Percentiles rank a stretch among this genome's conserved stretches.
These are phyloP conservation scores for Patellaria atrata DNA, from an alignment of 495 filamentous ascomycete species.

Conservation along the genomic window DNA sequence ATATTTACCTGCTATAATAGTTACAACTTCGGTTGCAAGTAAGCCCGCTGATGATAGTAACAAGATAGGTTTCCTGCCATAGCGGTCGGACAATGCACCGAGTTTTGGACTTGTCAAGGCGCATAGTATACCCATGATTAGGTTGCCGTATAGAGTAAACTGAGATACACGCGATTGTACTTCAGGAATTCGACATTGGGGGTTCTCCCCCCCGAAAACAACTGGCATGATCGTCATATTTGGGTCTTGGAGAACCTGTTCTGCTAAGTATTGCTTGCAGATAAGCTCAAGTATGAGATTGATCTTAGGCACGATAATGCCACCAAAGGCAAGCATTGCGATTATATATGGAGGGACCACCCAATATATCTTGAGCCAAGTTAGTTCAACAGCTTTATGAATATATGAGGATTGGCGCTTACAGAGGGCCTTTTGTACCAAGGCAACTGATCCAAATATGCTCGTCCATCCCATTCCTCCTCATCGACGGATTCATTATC, in stretches of 20 bases:
- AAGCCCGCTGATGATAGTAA: constrained; percentile 51
- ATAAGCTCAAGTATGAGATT: constrained; percentile 69
- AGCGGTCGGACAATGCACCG: constrained; percentile 74
- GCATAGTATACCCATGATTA: constrained; percentile 54
- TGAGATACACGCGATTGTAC: constrained; percentile 61
- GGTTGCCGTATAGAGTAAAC: constrained; percentile 58
- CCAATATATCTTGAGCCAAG: constrained; percentile 56
- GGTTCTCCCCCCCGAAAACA: constrained; percentile 49
- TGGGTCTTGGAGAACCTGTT: constrained; percentile 42
- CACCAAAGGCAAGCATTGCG: constrained; percentile 72
- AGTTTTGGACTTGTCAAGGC: constrained; percentile 70
- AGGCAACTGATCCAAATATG: too few relatives aligned
- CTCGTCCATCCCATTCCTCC: too few relatives aligned
- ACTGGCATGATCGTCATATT: constrained; percentile 47
- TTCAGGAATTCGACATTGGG: constrained; percentile 56
- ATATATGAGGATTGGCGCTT: constrained; percentile 19
- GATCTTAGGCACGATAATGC: constrained; percentile 60
- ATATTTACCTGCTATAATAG: constrained; percentile 58
- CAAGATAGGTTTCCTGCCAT: constrained; percentile 63
- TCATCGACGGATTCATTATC: too few relatives aligned
- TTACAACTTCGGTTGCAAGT: constrained; percentile 55
- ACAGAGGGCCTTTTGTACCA: constrained; percentile 66
- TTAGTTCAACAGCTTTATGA: background rate
- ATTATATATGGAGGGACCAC: constrained; percentile 61
- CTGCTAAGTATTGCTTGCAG: constrained; percentile 62